A percentile compares a stretch with the other conserved stretches of the same genome.
These are phyloP conservation scores for Tetrapisispora nanseiensis DNA, from an alignment of 805 yeast species.

Conservation along the genomic window DNA sequence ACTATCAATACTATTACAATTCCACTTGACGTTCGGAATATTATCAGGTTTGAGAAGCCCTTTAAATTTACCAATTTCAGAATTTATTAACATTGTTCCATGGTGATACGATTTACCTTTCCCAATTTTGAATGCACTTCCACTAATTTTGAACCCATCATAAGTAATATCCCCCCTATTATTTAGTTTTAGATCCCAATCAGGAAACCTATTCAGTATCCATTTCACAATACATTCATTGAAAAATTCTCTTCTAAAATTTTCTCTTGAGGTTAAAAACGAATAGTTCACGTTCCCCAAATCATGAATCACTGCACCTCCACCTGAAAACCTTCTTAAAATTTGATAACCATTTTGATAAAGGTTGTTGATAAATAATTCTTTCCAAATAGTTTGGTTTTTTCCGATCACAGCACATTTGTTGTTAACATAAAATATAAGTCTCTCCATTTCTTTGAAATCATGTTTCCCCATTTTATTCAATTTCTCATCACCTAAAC, in stretches of 20 bases:
- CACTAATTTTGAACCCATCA: slow-evolving; percentile 58
- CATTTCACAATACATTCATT: slow-evolving; percentile 37
- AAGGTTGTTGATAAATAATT: slow-evolving; percentile 53
- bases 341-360: slow-evolving; percentile 47
- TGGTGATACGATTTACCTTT: slow-evolving; percentile 82
- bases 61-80: slow-evolving; percentile 50
- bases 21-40: slow-evolving; percentile 36
- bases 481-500: slow-evolving; percentile 26
- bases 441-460: slow-evolving; percentile 33
- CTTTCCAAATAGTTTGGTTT: slow-evolving; percentile 92
- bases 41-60: slow-evolving; percentile 46
- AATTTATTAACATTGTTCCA: slow-evolving; percentile 82
- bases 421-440: slow-evolving; percentile 64
- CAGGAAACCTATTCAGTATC: slow-evolving; percentile 10
- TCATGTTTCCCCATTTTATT: slow-evolving; percentile 9
- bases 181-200: slow-evolving; percentile 40
- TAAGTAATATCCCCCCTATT: slow-evolving; percentile 68
- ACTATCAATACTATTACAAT: slow-evolving; percentile 52
- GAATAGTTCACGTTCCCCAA: slow-evolving; percentile 80
- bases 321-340: slow-evolving; percentile 78
- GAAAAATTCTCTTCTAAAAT: slow-evolving; percentile 53
- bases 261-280: slow-evolving; percentile 57
- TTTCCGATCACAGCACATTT: slow-evolving; percentile 93
- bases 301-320: slow-evolving; percentile 96
- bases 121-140: slow-evolving; percentile 85